These are phyloP conservation scores for Phytophthora chlamydospora DNA, from an alignment of 352 stramenopile species.

Conservation along the genomic window DNA sequence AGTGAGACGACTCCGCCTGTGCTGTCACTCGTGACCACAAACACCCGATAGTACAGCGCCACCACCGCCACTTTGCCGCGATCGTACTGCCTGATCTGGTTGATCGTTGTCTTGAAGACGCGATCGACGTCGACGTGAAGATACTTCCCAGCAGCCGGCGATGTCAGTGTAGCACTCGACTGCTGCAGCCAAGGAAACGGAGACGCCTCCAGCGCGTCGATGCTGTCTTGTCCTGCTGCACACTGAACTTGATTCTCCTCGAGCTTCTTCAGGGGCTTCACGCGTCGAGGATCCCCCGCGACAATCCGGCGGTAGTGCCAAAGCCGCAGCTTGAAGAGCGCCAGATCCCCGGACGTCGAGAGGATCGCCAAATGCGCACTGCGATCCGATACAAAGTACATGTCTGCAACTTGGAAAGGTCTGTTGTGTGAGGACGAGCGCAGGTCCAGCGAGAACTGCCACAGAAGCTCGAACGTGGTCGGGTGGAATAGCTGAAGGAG, in stretches of 20 bases:
- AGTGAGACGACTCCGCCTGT: conserved; percentile 23
- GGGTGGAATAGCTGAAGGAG: conserved; percentile 33
- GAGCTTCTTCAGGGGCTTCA: conserved; percentile 21
- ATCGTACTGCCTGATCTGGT: conserved; percentile 4
- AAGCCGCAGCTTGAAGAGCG: conserved; percentile 38
- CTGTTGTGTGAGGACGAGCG: conserved; percentile 4
- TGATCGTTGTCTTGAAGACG: conserved; percentile 25
- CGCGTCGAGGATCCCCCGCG: conserved; percentile 27
- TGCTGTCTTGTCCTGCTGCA: conserved; percentile 17
- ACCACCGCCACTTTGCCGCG: conserved; percentile 30
- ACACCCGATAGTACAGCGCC: conserved; percentile 18
- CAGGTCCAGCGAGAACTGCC: conserved; percentile 32
- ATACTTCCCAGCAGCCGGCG: conserved; percentile 29
- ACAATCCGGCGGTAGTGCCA: conserved; percentile 35
- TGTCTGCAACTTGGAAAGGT: conserved; percentile 19
- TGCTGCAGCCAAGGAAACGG: conserved; percentile 7
- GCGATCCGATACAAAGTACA: conserved; percentile 33
- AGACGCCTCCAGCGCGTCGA: conserved; percentile 1
- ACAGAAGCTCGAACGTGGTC: conserved; percentile 30
- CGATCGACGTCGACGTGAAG: conserved; percentile 42
- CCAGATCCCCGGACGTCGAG: conserved; percentile 26
- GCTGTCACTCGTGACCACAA: conserved; percentile 26
- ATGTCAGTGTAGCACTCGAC: conserved; percentile 1
- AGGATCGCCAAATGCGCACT: conserved; percentile 29
- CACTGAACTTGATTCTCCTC: conserved; percentile 25